A percentile compares a stretch with the other conserved stretches of the same genome.
Conservation (phyloP, 208 protist genomes). For the Eutreptiella sp. region DNA sequence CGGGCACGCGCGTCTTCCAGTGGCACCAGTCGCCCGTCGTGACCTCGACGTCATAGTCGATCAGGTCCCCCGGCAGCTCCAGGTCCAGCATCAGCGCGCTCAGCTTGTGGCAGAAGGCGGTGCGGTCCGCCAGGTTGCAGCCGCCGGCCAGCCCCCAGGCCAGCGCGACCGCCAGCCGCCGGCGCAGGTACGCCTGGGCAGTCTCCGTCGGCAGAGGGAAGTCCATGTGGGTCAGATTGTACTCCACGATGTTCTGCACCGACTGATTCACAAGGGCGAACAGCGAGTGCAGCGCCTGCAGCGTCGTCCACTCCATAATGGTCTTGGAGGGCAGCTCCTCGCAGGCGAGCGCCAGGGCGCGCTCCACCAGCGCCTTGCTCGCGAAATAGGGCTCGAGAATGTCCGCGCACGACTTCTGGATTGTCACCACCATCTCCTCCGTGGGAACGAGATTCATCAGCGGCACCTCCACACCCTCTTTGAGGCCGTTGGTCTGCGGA, state of each 20-base stretch:
- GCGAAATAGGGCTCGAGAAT: constrained; percentile 71
- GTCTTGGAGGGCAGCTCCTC: constrained; percentile 51
- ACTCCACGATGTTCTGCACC: constrained; percentile 74
- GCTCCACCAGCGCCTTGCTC: constrained; percentile 60
- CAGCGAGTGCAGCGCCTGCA: constrained; percentile 79
- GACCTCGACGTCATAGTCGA: constrained; percentile 74
- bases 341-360: constrained; percentile 53
- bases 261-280: constrained; percentile 80
- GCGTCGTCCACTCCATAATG: constrained; percentile 87
- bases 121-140: constrained; percentile 50
- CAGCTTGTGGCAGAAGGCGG: constrained; percentile 52
- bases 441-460: neutral
- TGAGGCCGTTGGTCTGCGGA: neutral
- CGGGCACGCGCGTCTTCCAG: constrained; percentile 60
- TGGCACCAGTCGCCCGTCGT: constrained; percentile 62
- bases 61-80: constrained; percentile 39
- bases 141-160: constrained; percentile 89
- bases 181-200: constrained; percentile 58
- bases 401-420: constrained; percentile 72
- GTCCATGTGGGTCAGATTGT: constrained; percentile 71
- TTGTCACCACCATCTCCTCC: constrained; percentile 40
- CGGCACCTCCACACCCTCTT: neutral
- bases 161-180: constrained; percentile 79
- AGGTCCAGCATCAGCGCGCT: constrained; percentile 34
- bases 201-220: constrained; percentile 49